Evolutionary conservation across 2,329 filamentous ascomycete genomes (phyloP).

Genomic region (Pseudogymnoascus sp.): DNA sequence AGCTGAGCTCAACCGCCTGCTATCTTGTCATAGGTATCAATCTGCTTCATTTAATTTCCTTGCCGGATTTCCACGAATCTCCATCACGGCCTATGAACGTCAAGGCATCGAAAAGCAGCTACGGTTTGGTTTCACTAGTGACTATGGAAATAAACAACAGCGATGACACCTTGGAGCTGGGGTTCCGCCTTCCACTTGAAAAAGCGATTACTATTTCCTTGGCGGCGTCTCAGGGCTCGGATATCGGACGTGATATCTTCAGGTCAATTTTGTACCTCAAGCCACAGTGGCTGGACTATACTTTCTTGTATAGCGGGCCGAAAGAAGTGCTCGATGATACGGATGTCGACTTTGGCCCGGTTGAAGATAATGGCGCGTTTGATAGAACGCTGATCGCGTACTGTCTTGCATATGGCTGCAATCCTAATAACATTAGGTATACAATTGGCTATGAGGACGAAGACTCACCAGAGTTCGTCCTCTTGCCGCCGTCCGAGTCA

Average conservation of each 20-base stretch:
- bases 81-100: slow-evolving; percentile 35
- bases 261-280: slow-evolving; percentile 54
- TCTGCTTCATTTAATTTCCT: slow-evolving; percentile 59
- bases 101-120: slow-evolving; percentile 40
- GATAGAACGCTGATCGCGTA: slow-evolving; percentile 62
- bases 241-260: slow-evolving; percentile 54
- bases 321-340: slow-evolving; percentile 42
- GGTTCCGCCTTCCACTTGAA: slow-evolving; percentile 51
- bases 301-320: slow-evolving; percentile 55
- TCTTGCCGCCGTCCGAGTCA: slow-evolving; percentile 47
- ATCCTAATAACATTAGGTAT: slow-evolving; percentile 59
- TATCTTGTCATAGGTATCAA: slow-evolving; percentile 62
- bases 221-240: slow-evolving; percentile 54
- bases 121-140: slow-evolving; percentile 55
- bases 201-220: slow-evolving; percentile 48
- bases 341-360: slow-evolving; percentile 31
- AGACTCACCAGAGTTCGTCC: slow-evolving; percentile 57
- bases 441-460: slow-evolving; percentile 52
- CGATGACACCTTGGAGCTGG: slow-evolving; percentile 59
- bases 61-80: slow-evolving; percentile 47
- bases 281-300: slow-evolving; percentile 55
- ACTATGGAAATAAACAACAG: slow-evolving; percentile 49
- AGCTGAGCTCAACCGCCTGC: slow-evolving; percentile 54
- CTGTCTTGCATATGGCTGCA: slow-evolving; percentile 56
- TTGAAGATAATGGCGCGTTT: slow-evolving; percentile 53